These are phyloP conservation scores for Trichoderma koningii DNA, from an alignment of 2,329 filamentous ascomycete species.

Conservation along the genomic window DNA sequence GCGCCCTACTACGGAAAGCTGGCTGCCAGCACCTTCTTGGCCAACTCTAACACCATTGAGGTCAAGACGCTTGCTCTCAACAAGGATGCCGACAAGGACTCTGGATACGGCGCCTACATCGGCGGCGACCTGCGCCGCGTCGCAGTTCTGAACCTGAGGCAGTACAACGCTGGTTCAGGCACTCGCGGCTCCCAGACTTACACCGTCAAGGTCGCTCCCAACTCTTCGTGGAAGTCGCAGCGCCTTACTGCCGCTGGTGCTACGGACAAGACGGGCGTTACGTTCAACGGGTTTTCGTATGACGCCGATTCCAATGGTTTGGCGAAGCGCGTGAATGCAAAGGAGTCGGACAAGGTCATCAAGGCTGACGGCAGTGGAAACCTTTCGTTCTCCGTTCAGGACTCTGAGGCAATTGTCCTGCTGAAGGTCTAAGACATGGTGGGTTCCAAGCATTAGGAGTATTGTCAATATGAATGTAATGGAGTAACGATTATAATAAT, in stretches of 20 bases:
- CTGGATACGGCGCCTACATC: slow-evolving; percentile 33
- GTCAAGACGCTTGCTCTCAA: slow-evolving; percentile 26
- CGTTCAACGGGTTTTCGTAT: slow-evolving; percentile 32
- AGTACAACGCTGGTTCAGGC: slow-evolving; percentile 27
- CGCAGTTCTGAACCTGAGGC: slow-evolving; percentile 31
- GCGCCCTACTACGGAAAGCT: slow-evolving; percentile 34
- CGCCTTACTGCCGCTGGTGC: slow-evolving; percentile 30
- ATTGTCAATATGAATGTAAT: not conserved
- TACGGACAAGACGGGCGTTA: slow-evolving; percentile 28
- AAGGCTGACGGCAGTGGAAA: slow-evolving; percentile 26
- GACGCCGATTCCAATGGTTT: slow-evolving; percentile 30
- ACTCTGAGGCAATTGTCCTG: slow-evolving; percentile 32
- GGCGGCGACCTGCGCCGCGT: slow-evolving; percentile 28
- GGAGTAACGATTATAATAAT: too few relatives aligned
- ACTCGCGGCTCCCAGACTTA: slow-evolving; percentile 26
- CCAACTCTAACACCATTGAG: slow-evolving; percentile 26
- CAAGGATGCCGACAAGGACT: slow-evolving; percentile 28
- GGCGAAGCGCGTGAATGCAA: slow-evolving; percentile 17
- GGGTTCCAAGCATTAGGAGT: too few relatives aligned
- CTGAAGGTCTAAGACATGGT: not conserved
- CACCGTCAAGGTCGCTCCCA: slow-evolving; percentile 26
- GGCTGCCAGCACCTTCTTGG: slow-evolving; percentile 31
- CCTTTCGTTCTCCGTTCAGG: slow-evolving; percentile 28
- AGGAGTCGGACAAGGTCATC: slow-evolving; percentile 22
- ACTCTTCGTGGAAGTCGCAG: slow-evolving; percentile 28